phyloP scores from a whole-genome alignment of 2,329 filamentous ascomycete genomes.

The Verticillium longisporum region DNA sequence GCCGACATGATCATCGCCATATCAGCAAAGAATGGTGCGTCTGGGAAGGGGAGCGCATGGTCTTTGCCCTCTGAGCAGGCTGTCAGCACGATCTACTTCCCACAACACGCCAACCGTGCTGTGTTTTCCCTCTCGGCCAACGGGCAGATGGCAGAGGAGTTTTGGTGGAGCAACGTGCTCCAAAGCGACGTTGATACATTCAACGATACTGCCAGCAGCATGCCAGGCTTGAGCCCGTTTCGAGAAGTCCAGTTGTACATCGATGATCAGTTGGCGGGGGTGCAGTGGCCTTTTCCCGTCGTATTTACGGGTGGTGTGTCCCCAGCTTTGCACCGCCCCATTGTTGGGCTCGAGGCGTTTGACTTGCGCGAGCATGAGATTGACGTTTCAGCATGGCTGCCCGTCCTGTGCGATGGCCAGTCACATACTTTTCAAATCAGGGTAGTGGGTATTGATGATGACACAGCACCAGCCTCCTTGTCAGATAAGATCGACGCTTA shows the following conservation, averaged over 20 bases:
- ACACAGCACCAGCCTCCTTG: slow-evolving; percentile 37
- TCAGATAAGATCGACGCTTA: slow-evolving; percentile 52
- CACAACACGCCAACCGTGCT: slow-evolving; percentile 59
- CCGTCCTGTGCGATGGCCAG: slow-evolving; percentile 58
- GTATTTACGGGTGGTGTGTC: slow-evolving; percentile 79
- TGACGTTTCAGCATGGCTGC: slow-evolving; percentile 72
- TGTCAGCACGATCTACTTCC: slow-evolving; percentile 52
- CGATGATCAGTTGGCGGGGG: slow-evolving; percentile 65
- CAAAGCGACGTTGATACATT: slow-evolving; percentile 56
- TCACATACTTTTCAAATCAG: slow-evolving; percentile 62
- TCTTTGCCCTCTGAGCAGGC: slow-evolving; percentile 57
- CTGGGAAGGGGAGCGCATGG: slow-evolving; percentile 58
- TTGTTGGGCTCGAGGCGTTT: slow-evolving; percentile 73
- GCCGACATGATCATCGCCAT: slow-evolving; percentile 65
- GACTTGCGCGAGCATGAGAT: slow-evolving; percentile 76
- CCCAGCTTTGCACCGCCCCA: slow-evolving; percentile 68
- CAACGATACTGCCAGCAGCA: slow-evolving; percentile 41
- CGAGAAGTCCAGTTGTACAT: slow-evolving; percentile 73
- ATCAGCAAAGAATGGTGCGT: slow-evolving; percentile 44
- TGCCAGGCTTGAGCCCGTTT: slow-evolving; percentile 66
- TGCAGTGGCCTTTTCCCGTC: slow-evolving; percentile 75
- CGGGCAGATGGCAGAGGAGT: slow-evolving; percentile 71
- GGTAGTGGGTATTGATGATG: slow-evolving; percentile 58
- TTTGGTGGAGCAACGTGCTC: slow-evolving; percentile 78
- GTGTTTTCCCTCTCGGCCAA: slow-evolving; percentile 72